These are phyloP conservation scores for Tranzscheliella williamsii DNA, from an alignment of 1,284 basidiomycete genomes.

Conservation along the genomic window DNA sequence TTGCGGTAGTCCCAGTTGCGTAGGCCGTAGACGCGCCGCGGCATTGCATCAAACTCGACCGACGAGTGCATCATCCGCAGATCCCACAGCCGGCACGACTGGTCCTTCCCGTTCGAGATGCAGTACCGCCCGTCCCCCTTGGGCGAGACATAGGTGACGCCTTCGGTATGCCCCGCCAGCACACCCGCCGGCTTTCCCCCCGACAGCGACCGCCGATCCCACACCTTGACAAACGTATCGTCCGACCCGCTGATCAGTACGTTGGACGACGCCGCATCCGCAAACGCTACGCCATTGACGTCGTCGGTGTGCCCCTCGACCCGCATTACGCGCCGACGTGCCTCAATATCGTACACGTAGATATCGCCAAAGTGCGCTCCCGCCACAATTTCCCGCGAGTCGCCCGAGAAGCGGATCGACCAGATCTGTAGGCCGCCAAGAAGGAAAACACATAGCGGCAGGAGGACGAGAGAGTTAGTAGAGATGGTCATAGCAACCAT, in stretches of 20 bases:
- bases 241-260: constrained; percentile 91
- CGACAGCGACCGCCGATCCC: constrained; percentile 84
- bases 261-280: constrained; percentile 86
- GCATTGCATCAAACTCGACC: constrained; percentile 69
- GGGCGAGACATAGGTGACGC: constrained; percentile 60
- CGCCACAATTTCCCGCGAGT: constrained; percentile 83
- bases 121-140: constrained; percentile 87
- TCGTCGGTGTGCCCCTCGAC: constrained; percentile 85
- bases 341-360: constrained; percentile 80
- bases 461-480: too few relatives aligned
- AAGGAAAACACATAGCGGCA: neutral
- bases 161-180: constrained; percentile 88
- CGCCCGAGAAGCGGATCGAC: constrained; percentile 92
- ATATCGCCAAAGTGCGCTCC: constrained; percentile 70
- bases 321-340: constrained; percentile 76
- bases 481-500: neutral
- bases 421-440: constrained; percentile 68
- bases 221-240: constrained; percentile 91
- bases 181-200: constrained; percentile 83
- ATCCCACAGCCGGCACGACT: constrained; percentile 89
- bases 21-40: constrained; percentile 68
- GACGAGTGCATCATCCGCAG: constrained; percentile 85
- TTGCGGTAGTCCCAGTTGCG: constrained; percentile 79
- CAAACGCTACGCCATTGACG: constrained; percentile 93
- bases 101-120: constrained; percentile 97